Evolutionary conservation across 768 basidiomycete genomes (phyloP).

Genomic region (Pleurotus sapidus): DNA sequence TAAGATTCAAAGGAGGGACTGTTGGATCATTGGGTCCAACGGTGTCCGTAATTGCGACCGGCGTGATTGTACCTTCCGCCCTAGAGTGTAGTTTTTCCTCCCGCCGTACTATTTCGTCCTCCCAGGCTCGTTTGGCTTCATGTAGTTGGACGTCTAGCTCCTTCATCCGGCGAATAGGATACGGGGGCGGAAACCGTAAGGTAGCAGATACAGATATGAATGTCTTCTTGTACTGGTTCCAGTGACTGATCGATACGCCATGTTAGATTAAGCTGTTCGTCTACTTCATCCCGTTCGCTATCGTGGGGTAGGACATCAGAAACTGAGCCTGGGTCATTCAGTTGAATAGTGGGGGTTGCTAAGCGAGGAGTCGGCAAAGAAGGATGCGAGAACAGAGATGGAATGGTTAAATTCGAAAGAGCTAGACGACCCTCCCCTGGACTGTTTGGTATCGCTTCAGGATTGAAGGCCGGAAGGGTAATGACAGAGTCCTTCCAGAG

Average conservation of each 20-base stretch:
- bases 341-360: conserved; percentile 20
- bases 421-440: not conserved
- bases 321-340: not conserved
- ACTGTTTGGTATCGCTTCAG: conserved; percentile 59
- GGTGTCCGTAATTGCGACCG: conserved; percentile 24
- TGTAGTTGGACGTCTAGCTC: conserved; percentile 80
- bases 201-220: conserved; percentile 95
- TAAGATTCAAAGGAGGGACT: conserved; percentile 32
- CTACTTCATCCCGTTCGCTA: conserved; percentile 68
- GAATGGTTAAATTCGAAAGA: conserved; percentile 12
- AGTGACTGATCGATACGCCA: conserved; percentile 77
- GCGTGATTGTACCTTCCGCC: conserved; percentile 28
- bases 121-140: conserved; percentile 71
- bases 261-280: conserved; percentile 65
- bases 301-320: conserved; percentile 28
- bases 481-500: conserved; percentile 91
- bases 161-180: conserved; percentile 84
- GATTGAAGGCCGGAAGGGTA: conserved; percentile 62
- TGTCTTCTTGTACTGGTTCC: conserved; percentile 79
- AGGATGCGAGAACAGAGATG: conserved; percentile 20
- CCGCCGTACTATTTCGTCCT: conserved; percentile 78
- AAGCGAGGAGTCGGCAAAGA: conserved; percentile 27
- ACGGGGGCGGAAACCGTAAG: conserved; percentile 88
- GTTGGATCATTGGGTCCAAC: conserved; percentile 16
- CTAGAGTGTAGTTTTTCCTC: conserved; percentile 59